Evolutionary conservation across 495 filamentous ascomycete species (phyloP).

Genomic region (Talaromyces trachyspermus): DNA sequence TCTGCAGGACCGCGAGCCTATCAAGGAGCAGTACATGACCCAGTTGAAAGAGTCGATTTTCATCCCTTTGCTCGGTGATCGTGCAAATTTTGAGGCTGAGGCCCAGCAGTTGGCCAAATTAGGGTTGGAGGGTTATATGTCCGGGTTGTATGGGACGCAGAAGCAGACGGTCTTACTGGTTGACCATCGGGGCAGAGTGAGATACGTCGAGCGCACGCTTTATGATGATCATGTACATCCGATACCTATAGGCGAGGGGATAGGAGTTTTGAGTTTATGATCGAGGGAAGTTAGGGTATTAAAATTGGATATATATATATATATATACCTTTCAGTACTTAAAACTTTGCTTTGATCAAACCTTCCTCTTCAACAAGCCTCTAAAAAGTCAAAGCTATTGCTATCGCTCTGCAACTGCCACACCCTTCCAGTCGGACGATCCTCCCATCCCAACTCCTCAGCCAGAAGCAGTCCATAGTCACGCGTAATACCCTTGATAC

Average conservation of each 20-base stretch:
- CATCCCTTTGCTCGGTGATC: conserved; percentile 63
- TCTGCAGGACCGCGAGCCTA: conserved; percentile 40
- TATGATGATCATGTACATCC: conserved; percentile 61
- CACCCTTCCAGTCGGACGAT: conserved; percentile 64
- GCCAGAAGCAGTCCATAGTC: conserved; percentile 82
- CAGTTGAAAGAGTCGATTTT: conserved; percentile 75
- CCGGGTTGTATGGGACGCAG: conserved; percentile 75
- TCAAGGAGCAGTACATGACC: conserved; percentile 62
- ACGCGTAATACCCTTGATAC: conserved; percentile 81
- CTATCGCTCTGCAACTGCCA: conserved; percentile 90
- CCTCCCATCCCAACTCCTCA: conserved; percentile 70
- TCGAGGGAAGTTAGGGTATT: conserved; percentile 12
- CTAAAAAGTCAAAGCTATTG: conserved; percentile 99
- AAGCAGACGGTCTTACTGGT: conserved; percentile 84
- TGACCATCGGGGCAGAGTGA: conserved; percentile 63
- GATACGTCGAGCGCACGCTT: conserved; percentile 77
- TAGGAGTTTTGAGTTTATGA: conserved; percentile 32
- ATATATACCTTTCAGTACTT: background rate
- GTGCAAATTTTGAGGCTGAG: conserved; percentile 30
- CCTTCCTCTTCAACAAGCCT: conserved; percentile 77
- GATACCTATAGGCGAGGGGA: conserved; percentile 54
- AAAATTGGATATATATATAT: no score
- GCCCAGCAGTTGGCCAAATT: conserved; percentile 17
- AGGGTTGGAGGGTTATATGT: conserved; percentile 27
- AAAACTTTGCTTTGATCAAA: no score